Evolutionary conservation across 306 rosid genomes (phyloP).

Genomic region (Sicyos baderoa): DNA sequence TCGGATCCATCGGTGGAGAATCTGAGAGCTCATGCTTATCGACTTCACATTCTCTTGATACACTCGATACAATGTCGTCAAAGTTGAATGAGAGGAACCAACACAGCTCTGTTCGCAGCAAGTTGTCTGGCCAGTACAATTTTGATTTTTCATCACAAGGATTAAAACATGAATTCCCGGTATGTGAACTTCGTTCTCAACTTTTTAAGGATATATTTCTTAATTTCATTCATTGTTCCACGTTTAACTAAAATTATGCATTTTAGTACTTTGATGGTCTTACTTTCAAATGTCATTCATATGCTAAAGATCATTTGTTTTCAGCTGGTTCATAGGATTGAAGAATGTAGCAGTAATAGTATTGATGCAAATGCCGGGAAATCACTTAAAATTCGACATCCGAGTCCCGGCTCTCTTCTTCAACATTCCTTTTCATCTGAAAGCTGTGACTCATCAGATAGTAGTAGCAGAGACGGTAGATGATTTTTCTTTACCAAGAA

Average conservation of each 20-base stretch:
- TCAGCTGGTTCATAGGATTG: constrained; percentile 45
- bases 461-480: constrained; percentile 64
- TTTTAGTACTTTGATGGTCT: background rate
- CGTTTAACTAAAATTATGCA: background rate
- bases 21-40: constrained; percentile 39
- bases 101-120: constrained; percentile 26
- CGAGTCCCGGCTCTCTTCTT: constrained; percentile 81
- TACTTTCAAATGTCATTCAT: background rate
- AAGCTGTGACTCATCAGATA: constrained; percentile 63
- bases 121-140: constrained; percentile 24
- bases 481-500: constrained; percentile 1
- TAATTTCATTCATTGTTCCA: background rate
- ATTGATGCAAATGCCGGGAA: constrained; percentile 29
- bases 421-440: constrained; percentile 75
- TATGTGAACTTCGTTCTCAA: constrained; percentile 27
- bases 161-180: constrained; percentile 49
- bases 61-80: constrained; percentile 25
- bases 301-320: constrained; percentile 11
- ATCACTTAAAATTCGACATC: constrained; percentile 39
- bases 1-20: constrained; percentile 32
- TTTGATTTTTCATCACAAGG: constrained; percentile 39
- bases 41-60: constrained; percentile 25
- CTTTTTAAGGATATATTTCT: background rate
- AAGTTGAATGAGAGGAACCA: constrained; percentile 38
- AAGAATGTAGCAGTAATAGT: constrained; percentile 31